Conservation (phyloP, 192 early-diverging fungal species). For the Piromyces finnis region DNA sequence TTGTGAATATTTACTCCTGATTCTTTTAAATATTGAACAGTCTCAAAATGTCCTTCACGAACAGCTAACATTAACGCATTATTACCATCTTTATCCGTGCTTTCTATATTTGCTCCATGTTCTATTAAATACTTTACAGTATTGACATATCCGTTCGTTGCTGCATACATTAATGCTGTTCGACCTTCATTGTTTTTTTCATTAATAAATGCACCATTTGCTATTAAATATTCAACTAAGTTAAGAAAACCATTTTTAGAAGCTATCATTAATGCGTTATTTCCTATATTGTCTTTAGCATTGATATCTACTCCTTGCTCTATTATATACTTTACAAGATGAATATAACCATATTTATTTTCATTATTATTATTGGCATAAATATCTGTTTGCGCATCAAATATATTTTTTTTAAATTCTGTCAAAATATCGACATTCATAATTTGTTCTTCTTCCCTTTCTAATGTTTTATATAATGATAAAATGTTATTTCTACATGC, state of each 20-base stretch:
- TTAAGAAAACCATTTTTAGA: not conserved
- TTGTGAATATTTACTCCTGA: not conserved
- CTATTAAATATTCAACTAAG: not conserved
- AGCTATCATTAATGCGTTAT: not conserved
- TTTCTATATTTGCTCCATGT: not conserved
- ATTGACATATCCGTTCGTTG: not conserved
- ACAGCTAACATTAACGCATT: not conserved
- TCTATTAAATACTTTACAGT: not conserved
- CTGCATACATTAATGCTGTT: not conserved
- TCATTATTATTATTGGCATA: not conserved
- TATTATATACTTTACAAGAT: not conserved
- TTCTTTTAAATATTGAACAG: not conserved
- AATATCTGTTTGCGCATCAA: not conserved
- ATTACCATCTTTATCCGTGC: not conserved
- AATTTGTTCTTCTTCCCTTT: not conserved
- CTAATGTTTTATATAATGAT: not conserved
- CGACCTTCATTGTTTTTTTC: not conserved
- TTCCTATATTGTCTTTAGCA: not conserved
- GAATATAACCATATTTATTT: not conserved
- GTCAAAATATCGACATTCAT: not conserved
- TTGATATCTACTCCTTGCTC: not conserved
- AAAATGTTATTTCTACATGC: not conserved
- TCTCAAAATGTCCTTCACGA: not conserved
- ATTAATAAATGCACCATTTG: not conserved
- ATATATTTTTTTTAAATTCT: not conserved